A percentile compares a stretch with the other conserved stretches of the same genome.
Evolutionary conservation across 2,329 filamentous ascomycete genomes (phyloP).

Genomic region (Plenodomus biglobosus): DNA sequence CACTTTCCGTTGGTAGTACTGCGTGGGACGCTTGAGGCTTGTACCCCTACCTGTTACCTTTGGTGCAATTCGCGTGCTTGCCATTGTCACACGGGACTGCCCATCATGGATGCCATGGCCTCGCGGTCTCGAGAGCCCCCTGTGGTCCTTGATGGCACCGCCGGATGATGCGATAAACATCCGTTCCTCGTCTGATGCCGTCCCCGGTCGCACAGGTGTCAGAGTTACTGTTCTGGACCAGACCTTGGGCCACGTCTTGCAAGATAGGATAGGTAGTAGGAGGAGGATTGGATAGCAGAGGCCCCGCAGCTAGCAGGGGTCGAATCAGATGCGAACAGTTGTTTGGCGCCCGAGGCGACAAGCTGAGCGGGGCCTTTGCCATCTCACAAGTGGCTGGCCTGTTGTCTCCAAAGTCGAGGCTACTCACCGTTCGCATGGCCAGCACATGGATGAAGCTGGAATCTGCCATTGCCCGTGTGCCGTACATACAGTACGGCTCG

Average conservation of each 20-base stretch:
- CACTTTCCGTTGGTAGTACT: conserved; percentile 29
- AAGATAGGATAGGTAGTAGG: conserved; percentile 3
- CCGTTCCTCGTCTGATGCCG: conserved; percentile 25
- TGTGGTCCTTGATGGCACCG: conserved; percentile 8
- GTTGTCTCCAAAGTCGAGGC: conserved; percentile 22
- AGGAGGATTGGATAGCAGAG: conserved; percentile 10
- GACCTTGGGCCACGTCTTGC: conserved; percentile 31
- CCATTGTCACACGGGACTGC: conserved; percentile 17
- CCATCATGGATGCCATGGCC: conserved; percentile 21
- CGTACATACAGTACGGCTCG: conserved; percentile 31
- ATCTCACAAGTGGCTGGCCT: conserved; percentile 30
- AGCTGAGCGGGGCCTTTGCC: conserved; percentile 16
- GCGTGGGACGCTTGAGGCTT: conserved; percentile 32
- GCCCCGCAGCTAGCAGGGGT: conserved; percentile 13
- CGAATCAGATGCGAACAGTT: conserved; percentile 40
- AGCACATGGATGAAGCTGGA: conserved; percentile 26
- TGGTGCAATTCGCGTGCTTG: conserved; percentile 14
- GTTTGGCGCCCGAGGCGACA: conserved; percentile 40
- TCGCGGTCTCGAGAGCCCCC: conserved; percentile 1
- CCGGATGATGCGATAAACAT: conserved; percentile 19
- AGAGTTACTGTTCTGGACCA: conserved; percentile 16
- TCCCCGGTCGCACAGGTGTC: conserved; percentile 34
- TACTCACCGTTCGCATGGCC: conserved; percentile 41
- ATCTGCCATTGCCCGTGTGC: conserved; percentile 26
- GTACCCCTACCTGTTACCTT: conserved; percentile 22